These are phyloP conservation scores for Fusarium domesticum DNA, from an alignment of 2,329 filamentous ascomycete species.

Conservation along the genomic window DNA sequence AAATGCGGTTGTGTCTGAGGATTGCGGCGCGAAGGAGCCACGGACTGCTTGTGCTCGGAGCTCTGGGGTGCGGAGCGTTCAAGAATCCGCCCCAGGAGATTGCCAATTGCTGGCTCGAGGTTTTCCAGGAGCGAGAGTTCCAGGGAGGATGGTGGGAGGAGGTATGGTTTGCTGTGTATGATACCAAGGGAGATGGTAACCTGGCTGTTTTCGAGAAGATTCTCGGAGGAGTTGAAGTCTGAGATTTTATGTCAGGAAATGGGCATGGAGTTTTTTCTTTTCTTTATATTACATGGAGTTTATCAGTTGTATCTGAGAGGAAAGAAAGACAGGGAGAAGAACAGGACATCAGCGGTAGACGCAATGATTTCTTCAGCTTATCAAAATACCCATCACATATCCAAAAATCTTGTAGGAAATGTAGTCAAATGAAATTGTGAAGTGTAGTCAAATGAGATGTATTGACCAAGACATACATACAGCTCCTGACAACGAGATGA, in stretches of 20 bases:
- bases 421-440: no score
- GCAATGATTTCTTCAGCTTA: no score
- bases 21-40: conserved; percentile 57
- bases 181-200: conserved; percentile 46
- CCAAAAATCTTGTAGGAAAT: no score
- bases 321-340: no score
- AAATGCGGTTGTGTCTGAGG: conserved; percentile 60
- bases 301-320: no score
- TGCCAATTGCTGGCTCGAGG: conserved; percentile 60
- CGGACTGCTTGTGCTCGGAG: conserved; percentile 61
- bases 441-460: background rate
- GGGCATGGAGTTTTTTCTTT: background rate
- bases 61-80: conserved; percentile 68
- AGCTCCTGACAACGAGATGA: background rate
- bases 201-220: conserved; percentile 47
- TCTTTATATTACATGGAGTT: no score
- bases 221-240: conserved; percentile 38
- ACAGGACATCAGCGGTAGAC: no score
- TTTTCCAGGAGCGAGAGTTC: conserved; percentile 60
- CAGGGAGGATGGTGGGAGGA: conserved; percentile 60
- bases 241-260: conserved; percentile 1
- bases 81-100: conserved; percentile 60
- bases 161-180: conserved; percentile 62
- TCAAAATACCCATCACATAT: no score
- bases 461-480: background rate